phyloP scores from a whole-genome alignment of 2,329 filamentous ascomycete genomes.

The Talaromyces funiculosus region DNA sequence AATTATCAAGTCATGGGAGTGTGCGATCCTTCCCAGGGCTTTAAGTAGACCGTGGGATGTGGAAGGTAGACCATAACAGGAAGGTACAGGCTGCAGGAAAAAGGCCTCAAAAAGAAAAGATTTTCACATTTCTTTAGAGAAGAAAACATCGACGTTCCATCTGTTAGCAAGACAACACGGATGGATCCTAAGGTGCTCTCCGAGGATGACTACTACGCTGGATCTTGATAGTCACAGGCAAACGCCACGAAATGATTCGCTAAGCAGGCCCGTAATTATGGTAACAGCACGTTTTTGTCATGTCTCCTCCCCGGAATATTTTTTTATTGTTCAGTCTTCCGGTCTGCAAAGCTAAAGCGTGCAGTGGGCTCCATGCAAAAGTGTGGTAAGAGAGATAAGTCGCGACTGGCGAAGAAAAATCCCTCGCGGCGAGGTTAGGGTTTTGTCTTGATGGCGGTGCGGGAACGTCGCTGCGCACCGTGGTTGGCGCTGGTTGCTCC shows the following conservation, averaged over 20 bases:
- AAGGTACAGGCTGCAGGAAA: slow-evolving; percentile 6
- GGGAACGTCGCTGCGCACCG: not conserved
- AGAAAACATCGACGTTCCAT: not conserved
- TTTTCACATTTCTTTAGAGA: not conserved
- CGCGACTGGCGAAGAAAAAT: slow-evolving; percentile 8
- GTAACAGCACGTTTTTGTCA: not conserved
- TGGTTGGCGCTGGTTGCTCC: slow-evolving; percentile 14
- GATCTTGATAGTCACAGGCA: not conserved
- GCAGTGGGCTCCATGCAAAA: slow-evolving; percentile 3
- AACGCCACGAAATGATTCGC: slow-evolving; percentile 6
- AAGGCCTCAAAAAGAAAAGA: not conserved
- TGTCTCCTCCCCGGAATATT: not conserved
- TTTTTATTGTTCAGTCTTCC: not conserved
- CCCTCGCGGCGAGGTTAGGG: slow-evolving; percentile 6
- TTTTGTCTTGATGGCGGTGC: not conserved
- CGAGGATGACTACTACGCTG: not conserved
- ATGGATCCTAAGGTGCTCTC: not conserved
- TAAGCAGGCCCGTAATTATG: not conserved
- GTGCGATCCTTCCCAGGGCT: not conserved
- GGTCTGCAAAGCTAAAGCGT: not conserved
- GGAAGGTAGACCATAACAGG: not conserved
- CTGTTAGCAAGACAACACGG: not conserved
- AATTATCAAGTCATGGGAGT: not conserved
- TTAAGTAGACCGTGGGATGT: not conserved
- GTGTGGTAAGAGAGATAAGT: not conserved